A percentile compares a stretch with the other conserved stretches of the same genome.
These are phyloP conservation scores for Extremus antarcticus DNA, from an alignment of 495 filamentous ascomycete genomes.

Conservation along the genomic window DNA sequence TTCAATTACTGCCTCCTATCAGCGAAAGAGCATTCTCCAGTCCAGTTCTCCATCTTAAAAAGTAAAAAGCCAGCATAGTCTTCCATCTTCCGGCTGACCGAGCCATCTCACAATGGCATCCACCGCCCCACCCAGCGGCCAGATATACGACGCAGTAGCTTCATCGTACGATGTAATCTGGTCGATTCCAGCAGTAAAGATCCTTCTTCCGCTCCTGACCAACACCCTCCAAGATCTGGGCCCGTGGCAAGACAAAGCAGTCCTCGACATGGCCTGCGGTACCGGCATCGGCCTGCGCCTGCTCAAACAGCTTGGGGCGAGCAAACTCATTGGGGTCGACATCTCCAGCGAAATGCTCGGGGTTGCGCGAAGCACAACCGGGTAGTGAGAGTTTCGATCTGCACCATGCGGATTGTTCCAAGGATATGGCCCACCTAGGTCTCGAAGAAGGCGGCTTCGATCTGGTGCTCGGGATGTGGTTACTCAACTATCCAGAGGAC, in stretches of 20 bases:
- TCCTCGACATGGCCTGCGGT: constrained; percentile 9
- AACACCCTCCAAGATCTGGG: constrained; percentile 2
- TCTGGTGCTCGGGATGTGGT: constrained; percentile 9
- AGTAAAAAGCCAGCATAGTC: no score
- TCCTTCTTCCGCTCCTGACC: constrained; percentile 8
- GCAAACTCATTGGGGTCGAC: constrained; percentile 9
- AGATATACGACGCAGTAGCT: constrained; percentile 12
- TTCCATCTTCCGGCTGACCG: no score
- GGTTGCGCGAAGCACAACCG: constrained; percentile 3
- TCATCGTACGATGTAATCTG: constrained; percentile 11
- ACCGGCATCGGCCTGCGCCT: constrained; percentile 12
- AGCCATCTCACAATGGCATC: no score
- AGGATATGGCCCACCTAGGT: constrained; percentile 3
- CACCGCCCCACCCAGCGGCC: constrained; percentile 9
- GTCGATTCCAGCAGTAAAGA: constrained; percentile 5
- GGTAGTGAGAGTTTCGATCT: constrained; percentile 6
- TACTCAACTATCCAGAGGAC: constrained; percentile 10
- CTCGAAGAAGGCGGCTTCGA: constrained; percentile 6
- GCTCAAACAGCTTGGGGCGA: constrained; percentile 10
- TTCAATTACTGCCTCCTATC: no score
- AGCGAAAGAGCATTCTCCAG: no score
- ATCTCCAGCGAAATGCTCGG: constrained; percentile 10
- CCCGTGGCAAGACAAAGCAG: constrained; percentile 1
- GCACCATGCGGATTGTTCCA: constrained; percentile 11
- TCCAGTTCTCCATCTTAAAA: no score